Conservation (phyloP, 106 monocot genomes). For the Gastrodia elata region DNA sequence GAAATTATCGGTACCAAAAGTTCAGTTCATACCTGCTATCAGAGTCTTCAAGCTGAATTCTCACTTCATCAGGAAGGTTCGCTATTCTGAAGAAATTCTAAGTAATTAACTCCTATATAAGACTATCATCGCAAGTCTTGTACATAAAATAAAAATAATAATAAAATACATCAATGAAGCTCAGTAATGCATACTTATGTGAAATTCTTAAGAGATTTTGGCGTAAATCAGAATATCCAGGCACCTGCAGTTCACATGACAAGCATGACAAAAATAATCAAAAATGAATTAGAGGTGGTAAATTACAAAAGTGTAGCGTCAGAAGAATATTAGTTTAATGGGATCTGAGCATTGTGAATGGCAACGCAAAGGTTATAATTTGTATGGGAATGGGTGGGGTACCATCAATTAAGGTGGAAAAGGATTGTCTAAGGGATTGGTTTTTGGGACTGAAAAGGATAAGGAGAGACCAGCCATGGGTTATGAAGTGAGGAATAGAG, state of each 20-base stretch:
- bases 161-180: background rate
- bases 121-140: background rate
- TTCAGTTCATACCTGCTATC: conserved; percentile 69
- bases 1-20: background rate
- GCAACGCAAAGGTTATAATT: no score
- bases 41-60: conserved; percentile 68
- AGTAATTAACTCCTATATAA: conserved; percentile 5
- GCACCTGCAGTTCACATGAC: conserved; percentile 36
- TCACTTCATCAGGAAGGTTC: conserved; percentile 61
- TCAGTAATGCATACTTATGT: conserved; percentile 34
- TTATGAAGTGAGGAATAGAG: no score
- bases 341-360: no score
- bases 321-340: no score
- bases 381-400: no score
- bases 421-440: no score
- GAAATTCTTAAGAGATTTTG: conserved; percentile 58
- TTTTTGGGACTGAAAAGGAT: no score
- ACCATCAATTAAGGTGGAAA: no score
- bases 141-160: background rate
- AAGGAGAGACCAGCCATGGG: no score
- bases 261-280: background rate
- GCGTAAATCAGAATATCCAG: conserved; percentile 47
- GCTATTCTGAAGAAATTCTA: conserved; percentile 27
- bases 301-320: no score
- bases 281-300: background rate